Conservation (phyloP, 129 eudicot genomes). For the Scalesia atractyloides region DNA sequence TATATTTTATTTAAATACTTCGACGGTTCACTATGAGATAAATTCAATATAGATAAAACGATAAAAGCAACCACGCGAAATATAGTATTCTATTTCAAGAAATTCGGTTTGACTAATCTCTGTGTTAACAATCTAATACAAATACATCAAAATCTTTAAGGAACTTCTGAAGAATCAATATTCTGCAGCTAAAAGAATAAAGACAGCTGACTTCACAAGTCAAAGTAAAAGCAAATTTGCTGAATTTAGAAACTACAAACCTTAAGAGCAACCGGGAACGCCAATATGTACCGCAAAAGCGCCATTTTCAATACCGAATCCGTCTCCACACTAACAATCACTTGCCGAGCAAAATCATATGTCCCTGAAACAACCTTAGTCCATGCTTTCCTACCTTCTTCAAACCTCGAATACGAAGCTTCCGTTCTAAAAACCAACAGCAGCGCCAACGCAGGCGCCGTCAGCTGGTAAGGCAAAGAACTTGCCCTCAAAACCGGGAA, state of each 20-base stretch:
- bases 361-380: constrained; percentile 74
- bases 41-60: background rate
- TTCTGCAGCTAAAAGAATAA: background rate
- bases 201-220: constrained; percentile 9
- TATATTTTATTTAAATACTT: too few relatives aligned
- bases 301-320: constrained; percentile 58
- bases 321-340: constrained; percentile 67
- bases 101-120: background rate
- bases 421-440: constrained; percentile 95
- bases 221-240: background rate
- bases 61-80: background rate
- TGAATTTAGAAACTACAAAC: constrained; percentile 33
- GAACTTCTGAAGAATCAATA: background rate
- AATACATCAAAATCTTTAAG: background rate
- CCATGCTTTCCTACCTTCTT: constrained; percentile 97
- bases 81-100: background rate
- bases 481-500: constrained; percentile 85
- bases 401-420: constrained; percentile 96
- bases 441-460: constrained; percentile 97
- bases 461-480: constrained; percentile 89
- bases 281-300: constrained; percentile 84
- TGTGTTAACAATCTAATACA: background rate
- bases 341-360: constrained; percentile 85
- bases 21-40: background rate
- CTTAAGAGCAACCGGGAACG: constrained; percentile 95